Percentiles rank a stretch among this genome's conserved stretches.
These are phyloP conservation scores for Litchi chinensis DNA, from an alignment of 345 rosid species.

Conservation along the genomic window DNA sequence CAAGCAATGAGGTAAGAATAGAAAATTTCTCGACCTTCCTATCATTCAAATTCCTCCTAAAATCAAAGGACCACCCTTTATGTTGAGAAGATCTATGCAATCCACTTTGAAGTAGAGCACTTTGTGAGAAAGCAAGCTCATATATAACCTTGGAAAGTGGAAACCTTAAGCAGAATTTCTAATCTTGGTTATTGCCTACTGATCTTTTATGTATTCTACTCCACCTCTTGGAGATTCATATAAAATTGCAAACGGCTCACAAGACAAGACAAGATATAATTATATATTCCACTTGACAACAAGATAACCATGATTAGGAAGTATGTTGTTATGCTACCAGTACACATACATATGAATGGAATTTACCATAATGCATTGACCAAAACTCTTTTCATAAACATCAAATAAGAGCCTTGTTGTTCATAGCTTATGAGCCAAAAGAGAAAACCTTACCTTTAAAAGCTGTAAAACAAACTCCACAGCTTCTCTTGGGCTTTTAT, in stretches of 20 bases:
- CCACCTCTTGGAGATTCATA: background rate
- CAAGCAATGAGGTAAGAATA: no score
- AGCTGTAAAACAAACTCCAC: slow-evolving; percentile 95
- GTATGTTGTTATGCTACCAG: background rate
- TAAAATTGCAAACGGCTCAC: background rate
- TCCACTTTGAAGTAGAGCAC: no score
- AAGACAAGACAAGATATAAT: background rate
- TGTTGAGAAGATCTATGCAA: no score
- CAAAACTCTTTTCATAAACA: background rate
- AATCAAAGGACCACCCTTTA: no score
- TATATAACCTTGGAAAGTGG: no score
- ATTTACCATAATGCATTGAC: background rate
- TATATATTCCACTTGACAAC: background rate
- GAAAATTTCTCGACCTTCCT: no score
- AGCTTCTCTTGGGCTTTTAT: slow-evolving; percentile 97
- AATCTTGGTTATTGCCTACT: background rate
- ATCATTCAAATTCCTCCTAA: no score
- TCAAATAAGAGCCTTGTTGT: background rate
- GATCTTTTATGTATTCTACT: background rate
- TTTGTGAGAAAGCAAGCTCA: no score
- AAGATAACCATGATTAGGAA: background rate
- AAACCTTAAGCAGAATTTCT: no score
- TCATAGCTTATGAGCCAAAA: slow-evolving; percentile 9
- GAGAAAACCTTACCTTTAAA: slow-evolving; percentile 60
- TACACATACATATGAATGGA: background rate